These are phyloP conservation scores for Lasiodiplodia sp. DNA, from an alignment of 2,329 filamentous ascomycete genomes.

Conservation along the genomic window DNA sequence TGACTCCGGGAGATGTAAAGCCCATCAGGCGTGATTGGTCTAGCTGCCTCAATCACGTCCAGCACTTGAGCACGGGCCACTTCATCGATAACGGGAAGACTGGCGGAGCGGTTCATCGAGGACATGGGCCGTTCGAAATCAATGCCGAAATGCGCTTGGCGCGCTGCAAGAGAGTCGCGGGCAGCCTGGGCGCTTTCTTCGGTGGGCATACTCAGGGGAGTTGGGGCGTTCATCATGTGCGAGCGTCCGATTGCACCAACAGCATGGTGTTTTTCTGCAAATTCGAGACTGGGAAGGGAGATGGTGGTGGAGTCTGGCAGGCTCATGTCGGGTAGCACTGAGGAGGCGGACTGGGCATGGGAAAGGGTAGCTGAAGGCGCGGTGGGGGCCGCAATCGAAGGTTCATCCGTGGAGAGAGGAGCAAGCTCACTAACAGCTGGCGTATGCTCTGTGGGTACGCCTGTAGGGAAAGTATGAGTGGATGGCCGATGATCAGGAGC, in stretches of 20 bases:
- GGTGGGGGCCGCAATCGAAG: conserved; percentile 8
- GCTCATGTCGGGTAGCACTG: conserved; percentile 25
- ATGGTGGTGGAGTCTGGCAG: conserved; percentile 7
- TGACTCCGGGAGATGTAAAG: conserved; percentile 57
- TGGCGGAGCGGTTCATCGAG: conserved; percentile 42
- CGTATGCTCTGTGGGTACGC: conserved; percentile 29
- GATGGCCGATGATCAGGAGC: conserved; percentile 28
- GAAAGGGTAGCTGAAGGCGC: conserved; percentile 1
- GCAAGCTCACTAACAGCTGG: conserved; percentile 28
- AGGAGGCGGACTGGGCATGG: conserved; percentile 12
- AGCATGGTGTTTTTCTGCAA: conserved; percentile 4
- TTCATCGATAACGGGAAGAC: conserved; percentile 51
- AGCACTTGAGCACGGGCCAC: conserved; percentile 54
- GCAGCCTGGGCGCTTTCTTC: background rate
- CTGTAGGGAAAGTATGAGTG: conserved; percentile 31
- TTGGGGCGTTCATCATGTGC: background rate
- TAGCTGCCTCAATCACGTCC: conserved; percentile 59
- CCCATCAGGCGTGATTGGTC: conserved; percentile 58
- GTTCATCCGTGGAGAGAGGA: conserved; percentile 15
- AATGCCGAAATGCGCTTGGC: conserved; percentile 29
- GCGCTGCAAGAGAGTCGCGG: conserved; percentile 6
- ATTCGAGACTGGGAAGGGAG: conserved; percentile 18
- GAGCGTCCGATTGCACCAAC: background rate
- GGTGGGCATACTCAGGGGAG: background rate
- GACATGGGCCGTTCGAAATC: conserved; percentile 46